phyloP scores from a whole-genome alignment of 257 asterid species.

The Thymus quinquecostatus region DNA sequence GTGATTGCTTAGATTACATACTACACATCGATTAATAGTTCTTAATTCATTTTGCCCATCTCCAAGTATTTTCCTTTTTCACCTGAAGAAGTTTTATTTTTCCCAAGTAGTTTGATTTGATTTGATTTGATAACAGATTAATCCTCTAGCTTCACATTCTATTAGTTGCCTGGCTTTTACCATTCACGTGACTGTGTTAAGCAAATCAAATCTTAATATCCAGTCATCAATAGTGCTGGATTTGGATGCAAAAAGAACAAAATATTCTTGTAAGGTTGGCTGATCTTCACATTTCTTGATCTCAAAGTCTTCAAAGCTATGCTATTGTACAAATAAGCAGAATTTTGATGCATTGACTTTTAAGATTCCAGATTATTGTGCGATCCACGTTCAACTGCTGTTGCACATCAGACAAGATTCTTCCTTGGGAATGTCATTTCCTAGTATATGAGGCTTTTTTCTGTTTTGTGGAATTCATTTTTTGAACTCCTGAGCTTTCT shows the following conservation, averaged over 20 bases:
- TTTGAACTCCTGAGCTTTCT: neutral
- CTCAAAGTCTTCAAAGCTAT: neutral
- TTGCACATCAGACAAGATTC: neutral
- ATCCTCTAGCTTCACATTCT: conserved; percentile 2
- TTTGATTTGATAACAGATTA: neutral
- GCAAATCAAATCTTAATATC: no score
- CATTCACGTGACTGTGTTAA: neutral
- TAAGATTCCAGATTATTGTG: neutral
- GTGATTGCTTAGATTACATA: neutral
- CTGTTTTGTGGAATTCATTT: neutral
- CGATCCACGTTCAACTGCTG: neutral
- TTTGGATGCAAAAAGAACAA: neutral
- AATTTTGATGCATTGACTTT: neutral
- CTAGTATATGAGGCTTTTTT: neutral
- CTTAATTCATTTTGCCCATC: neutral
- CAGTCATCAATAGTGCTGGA: no score
- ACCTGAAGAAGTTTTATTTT: neutral
- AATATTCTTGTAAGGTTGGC: neutral
- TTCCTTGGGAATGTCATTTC: neutral
- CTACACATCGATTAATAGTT: neutral
- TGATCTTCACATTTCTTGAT: neutral
- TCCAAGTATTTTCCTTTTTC: neutral
- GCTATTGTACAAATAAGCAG: neutral
- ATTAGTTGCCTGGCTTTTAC: neutral
- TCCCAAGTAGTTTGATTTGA: no score